Conservation (phyloP, 2,329 filamentous ascomycete genomes). For the Alternaria triticimaculans region DNA sequence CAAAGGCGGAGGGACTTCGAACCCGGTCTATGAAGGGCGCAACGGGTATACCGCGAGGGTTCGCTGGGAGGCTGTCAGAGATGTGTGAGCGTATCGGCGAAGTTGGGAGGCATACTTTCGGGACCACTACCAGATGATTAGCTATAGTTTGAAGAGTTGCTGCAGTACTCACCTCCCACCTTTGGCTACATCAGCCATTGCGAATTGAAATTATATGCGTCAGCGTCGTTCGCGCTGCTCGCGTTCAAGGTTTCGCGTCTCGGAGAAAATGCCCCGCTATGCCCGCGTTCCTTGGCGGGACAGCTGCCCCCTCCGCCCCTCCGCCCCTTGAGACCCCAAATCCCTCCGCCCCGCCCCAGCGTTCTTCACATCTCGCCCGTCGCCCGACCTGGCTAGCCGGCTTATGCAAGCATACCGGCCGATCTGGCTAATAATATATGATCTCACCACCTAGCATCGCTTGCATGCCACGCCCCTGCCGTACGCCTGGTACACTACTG, state of each 20-base stretch:
- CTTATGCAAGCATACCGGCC: not conserved
- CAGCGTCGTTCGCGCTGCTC: conserved; percentile 10
- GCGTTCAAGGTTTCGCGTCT: conserved; percentile 29
- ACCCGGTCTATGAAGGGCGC: conserved; percentile 18
- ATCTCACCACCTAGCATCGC: conserved; percentile 6
- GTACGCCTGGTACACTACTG: conserved; percentile 1
- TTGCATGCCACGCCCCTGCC: conserved; percentile 1
- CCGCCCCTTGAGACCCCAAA: not conserved
- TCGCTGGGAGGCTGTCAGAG: conserved; percentile 46
- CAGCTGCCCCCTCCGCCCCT: not conserved
- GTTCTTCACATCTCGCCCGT: not conserved
- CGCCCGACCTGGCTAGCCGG: not conserved
- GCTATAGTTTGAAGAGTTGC: not conserved
- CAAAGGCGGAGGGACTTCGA: not conserved
- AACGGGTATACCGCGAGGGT: conserved; percentile 12
- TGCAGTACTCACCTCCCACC: conserved; percentile 26
- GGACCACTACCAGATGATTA: conserved; percentile 8
- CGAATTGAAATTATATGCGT: conserved; percentile 7
- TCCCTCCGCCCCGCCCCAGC: not conserved
- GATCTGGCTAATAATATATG: conserved; percentile 5
- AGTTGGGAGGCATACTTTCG: conserved; percentile 5
- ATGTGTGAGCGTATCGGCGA: not conserved
- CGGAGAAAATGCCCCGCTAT: conserved; percentile 23
- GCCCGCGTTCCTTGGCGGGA: conserved; percentile 15
- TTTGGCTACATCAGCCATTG: conserved; percentile 40